Conservation (phyloP, 208 protist genomes). For the Tritrichomonas foetus region DNA sequence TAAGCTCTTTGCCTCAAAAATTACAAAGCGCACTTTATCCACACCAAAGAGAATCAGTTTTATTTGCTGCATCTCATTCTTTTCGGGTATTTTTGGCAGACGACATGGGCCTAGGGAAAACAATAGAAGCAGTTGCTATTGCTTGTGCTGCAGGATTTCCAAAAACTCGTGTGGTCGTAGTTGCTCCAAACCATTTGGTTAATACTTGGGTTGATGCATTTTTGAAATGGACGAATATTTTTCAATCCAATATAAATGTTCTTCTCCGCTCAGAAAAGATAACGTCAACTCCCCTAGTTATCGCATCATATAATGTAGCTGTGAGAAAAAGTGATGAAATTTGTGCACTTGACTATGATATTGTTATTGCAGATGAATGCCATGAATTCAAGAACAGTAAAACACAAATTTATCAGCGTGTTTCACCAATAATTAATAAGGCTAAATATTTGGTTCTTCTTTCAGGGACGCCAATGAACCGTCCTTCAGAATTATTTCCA, state of each 20-base stretch:
- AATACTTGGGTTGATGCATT: constrained; percentile 41
- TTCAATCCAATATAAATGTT: not conserved
- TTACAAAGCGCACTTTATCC: not conserved
- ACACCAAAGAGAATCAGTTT: not conserved
- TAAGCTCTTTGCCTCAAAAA: not conserved
- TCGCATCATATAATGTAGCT: not conserved
- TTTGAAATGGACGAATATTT: constrained; percentile 33
- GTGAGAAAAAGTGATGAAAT: not conserved
- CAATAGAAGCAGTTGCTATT: constrained; percentile 50
- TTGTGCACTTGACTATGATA: not conserved
- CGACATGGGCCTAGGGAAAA: constrained; percentile 63
- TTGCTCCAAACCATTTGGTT: constrained; percentile 46
- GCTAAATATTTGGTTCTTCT: constrained; percentile 46
- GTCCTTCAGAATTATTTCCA: constrained; percentile 50
- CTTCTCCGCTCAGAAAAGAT: not conserved
- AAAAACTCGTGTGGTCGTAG: constrained; percentile 52
- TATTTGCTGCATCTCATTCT: not conserved
- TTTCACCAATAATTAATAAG: constrained; percentile 45
- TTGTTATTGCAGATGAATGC: constrained; percentile 54
- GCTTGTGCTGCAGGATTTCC: constrained; percentile 39
- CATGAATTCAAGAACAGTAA: constrained; percentile 52
- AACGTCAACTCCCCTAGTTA: not conserved
- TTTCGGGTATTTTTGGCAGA: constrained; percentile 51
- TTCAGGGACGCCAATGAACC: constrained; percentile 49
- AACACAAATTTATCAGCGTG: constrained; percentile 44